These are phyloP conservation scores for Psilocybe subaeruginosa DNA, from an alignment of 768 basidiomycete species.

Conservation along the genomic window DNA sequence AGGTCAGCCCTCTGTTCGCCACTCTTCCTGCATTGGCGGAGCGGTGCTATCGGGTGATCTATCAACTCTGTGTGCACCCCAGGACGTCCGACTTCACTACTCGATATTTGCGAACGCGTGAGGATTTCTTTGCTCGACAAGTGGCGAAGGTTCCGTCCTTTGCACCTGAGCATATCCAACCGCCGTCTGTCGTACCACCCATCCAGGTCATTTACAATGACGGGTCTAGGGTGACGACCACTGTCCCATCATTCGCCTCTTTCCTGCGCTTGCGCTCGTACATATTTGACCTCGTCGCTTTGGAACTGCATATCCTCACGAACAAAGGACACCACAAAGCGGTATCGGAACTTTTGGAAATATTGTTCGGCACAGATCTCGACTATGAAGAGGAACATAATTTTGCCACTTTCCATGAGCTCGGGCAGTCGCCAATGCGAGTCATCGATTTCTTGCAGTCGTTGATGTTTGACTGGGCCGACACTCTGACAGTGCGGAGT, in stretches of 20 bases:
- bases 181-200: slow-evolving; percentile 35
- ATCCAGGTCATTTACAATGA: slow-evolving; percentile 73
- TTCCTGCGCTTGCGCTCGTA: slow-evolving; percentile 85
- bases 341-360: slow-evolving; percentile 74
- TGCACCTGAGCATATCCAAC: slow-evolving; percentile 51
- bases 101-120: slow-evolving; percentile 84
- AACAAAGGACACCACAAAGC: slow-evolving; percentile 76
- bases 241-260: slow-evolving; percentile 66
- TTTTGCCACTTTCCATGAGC: slow-evolving; percentile 65
- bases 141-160: slow-evolving; percentile 75
- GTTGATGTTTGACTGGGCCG: slow-evolving; percentile 87
- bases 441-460: slow-evolving; percentile 90
- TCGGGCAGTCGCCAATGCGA: slow-evolving; percentile 81
- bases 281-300: slow-evolving; percentile 82
- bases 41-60: slow-evolving; percentile 79
- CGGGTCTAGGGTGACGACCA: slow-evolving; percentile 68
- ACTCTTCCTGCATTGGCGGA: slow-evolving; percentile 81
- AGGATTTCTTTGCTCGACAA: slow-evolving; percentile 89
- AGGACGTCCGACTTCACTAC: slow-evolving; percentile 80
- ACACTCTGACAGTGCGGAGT: slow-evolving; percentile 62
- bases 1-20: slow-evolving; percentile 57
- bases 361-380: slow-evolving; percentile 74
- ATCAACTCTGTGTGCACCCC: slow-evolving; percentile 88
- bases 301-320: slow-evolving; percentile 88
- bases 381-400: slow-evolving; percentile 52